A percentile compares a stretch with the other conserved stretches of the same genome.
These are phyloP conservation scores for Perilla frutescens DNA, from an alignment of 257 asterid species.

Conservation along the genomic window DNA sequence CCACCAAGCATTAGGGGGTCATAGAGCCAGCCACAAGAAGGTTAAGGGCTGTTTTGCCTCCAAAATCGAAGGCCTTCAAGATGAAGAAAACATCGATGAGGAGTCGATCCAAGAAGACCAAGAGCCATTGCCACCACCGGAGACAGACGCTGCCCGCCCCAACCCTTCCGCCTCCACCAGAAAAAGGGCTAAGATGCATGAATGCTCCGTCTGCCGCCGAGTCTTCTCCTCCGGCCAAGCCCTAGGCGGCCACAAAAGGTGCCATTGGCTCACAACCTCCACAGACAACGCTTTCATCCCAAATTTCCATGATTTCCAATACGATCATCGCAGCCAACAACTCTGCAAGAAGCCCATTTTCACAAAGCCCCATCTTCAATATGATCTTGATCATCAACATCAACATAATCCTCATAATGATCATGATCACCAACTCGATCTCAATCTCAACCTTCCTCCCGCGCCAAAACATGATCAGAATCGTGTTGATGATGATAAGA, in stretches of 20 bases:
- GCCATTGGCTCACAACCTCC: constrained; percentile 73
- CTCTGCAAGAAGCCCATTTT: constrained; percentile 53
- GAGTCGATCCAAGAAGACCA: constrained; percentile 42
- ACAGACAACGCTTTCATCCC: constrained; percentile 60
- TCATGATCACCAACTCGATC: constrained; percentile 37
- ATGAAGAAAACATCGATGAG: constrained; percentile 36
- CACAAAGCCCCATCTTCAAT: constrained; percentile 22
- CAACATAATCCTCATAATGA: background rate
- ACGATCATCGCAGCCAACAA: constrained; percentile 44
- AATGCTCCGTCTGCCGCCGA: constrained; percentile 76
- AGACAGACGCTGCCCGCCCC: constrained; percentile 13
- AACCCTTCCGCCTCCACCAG: background rate
- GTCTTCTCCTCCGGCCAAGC: constrained; percentile 87
- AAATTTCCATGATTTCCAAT: constrained; percentile 52
- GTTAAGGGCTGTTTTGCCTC: constrained; percentile 87
- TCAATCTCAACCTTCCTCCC: constrained; percentile 64
- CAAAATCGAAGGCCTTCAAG: constrained; percentile 34
- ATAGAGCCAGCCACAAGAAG: constrained; percentile 94
- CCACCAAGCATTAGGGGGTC: constrained; percentile 97
- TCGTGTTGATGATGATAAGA: background rate
- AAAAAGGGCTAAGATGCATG: constrained; percentile 60
- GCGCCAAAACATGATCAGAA: constrained; percentile 23
- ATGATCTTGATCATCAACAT: constrained; percentile 10
- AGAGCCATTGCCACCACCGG: constrained; percentile 18
- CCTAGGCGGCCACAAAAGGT: constrained; percentile 83